Evolutionary conservation across 2,329 filamentous ascomycete genomes (phyloP), one percentile per base, ranked within the genome.

Genomic region (Colletotrichum camelliae): DNA sequence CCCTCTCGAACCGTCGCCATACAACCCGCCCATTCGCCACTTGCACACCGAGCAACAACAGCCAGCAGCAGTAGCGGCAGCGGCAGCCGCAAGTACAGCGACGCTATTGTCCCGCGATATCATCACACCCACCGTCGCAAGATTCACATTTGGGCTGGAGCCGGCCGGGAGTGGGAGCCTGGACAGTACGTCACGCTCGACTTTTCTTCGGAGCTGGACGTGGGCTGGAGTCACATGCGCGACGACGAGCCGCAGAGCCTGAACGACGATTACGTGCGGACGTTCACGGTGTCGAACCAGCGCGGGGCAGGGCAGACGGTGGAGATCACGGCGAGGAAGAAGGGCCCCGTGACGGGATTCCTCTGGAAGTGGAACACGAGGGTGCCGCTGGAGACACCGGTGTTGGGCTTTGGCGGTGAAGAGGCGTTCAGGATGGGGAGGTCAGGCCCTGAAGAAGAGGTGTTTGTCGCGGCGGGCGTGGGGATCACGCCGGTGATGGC

Each of bases 181-280:
- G 95, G 95, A 0, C 94, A 97, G 80, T 95, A 97, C 83, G 90
- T 94, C 21, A 95, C 94, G 1, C 84, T 98, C 4, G 92, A 94
- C 76, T 96, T 97, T 80, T 87, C 89, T 15, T 82, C 87, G 0
- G 92, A 96, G 79, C 86, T 98, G 2, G 91, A 94, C 77, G 83
- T 88, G 13, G 95, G 95, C 1, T 98, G 95, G 83, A 91, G 89
- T 65, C 96, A 98, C 82, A 98, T 98, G 95, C 88, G 92, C 4
- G 93, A 97, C 77, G 91, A 94, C 73, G 95, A 97, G 78, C 95
- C 95, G 7, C 89, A 89, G 77, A 94, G 92, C 79, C 83, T 98
- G 18, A 98, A 98, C 79, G 95, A 98, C 81, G 95, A 98, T 81
- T 96, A 92, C 77, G 87, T 97, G 6, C 88, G 95, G 33, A 97